Evolutionary conservation across 495 filamentous ascomycete species (phyloP), one percentile per base, ranked within the genome.

Genomic region (Podospora pseudoanserina): DNA sequence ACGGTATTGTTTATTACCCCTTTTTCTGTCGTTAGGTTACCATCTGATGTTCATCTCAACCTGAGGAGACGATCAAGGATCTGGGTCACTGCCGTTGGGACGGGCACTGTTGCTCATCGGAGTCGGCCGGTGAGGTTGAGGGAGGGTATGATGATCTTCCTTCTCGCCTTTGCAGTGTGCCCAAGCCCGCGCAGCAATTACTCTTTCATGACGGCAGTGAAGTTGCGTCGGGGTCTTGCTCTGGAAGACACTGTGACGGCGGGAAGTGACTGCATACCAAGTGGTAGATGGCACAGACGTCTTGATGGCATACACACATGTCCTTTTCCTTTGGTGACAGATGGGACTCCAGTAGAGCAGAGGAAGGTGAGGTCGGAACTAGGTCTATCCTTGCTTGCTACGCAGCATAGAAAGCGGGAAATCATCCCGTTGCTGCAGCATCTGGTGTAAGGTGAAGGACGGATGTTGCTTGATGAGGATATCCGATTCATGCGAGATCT

Each of bases 91-190:
- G n/a, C 23, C 23, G 55, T 58, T 5, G 4, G 55, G n/a, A 6
- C 23, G 55, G 34, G 39, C 9, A 49, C 39, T 49, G 39, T 49
- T 9, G 39, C 39, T 49, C 39, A 13, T 49, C 39, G 39, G 39
- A 49, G 39, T 23, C 1, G 3, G n/a, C 55, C 55, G 23, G n/a
- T 4, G 55, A 58, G 13, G n/a, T 20, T 26, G 15, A 19, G 18
- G 55, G 55, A 20, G 55, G 55, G 55, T 58, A 58, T 58, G 55
- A 58, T 58, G 55, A 58, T 58, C 55, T 58, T 26, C 55, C 13
- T 58, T 23, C 23, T 18, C 23, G 6, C 7, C 15, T 11, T 49
- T 16, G 5, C 5, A 11, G n/a, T 20, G 18, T 26, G n/a, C 5
- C n/a, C 55, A 19, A 26, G 55, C n/a, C 15, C n/a, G 55, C 55